Base-by-base conservation (phyloP, 2,329 filamentous ascomycete genomes). In the Monosporascus sp. region DNA sequence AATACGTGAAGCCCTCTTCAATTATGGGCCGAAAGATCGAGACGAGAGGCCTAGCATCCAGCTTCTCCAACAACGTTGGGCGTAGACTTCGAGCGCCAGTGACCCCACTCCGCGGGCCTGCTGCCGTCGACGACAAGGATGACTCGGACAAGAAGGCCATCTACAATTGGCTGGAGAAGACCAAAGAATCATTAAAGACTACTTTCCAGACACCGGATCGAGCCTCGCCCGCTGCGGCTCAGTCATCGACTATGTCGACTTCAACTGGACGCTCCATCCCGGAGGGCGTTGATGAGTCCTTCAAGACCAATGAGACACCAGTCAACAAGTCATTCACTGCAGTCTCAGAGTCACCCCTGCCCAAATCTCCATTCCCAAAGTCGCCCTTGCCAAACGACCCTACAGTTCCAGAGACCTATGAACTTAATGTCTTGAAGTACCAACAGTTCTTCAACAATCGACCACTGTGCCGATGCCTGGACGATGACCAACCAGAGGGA, bases 401-500 rank as follows among this genome's bases (percentile, higher is more conserved):
- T 16, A 41, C 48, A 14, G 48, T 22, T 1, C 36, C 36, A 27
- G 26, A 41, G 20, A 37, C 20, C 2, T 38, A 41, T 14, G 17
- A 24, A 31, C 17, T 27, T 16, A 19, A 26, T 14, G 19, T 50
- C 16, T 43, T 31, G 37, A 43, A 43, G 11, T 41, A 41, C 16
- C 14, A 19, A 8, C 17, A 41, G 26, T 50, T 50, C 36, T 50
- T 41, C 48, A 50, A 41, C 17, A 31, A 50, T 31, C 20, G 48
- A 7, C 37, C 37, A 11, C 36, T 50, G 7, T 11, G 16, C 36
- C 37, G 37, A 50, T 50, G 48, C n/a, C 20, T 50, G 37, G 48
- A 50, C 19, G 48, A 50, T 1, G 37, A 50, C 22, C 48, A 50
- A 37, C 48, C 48, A n/a, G 48, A 50, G 19, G 48, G 48, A 24